Evolutionary conservation across 306 rosid species (phyloP), one percentile per base, ranked within the genome.

Genomic region (Purshia tridentata): DNA sequence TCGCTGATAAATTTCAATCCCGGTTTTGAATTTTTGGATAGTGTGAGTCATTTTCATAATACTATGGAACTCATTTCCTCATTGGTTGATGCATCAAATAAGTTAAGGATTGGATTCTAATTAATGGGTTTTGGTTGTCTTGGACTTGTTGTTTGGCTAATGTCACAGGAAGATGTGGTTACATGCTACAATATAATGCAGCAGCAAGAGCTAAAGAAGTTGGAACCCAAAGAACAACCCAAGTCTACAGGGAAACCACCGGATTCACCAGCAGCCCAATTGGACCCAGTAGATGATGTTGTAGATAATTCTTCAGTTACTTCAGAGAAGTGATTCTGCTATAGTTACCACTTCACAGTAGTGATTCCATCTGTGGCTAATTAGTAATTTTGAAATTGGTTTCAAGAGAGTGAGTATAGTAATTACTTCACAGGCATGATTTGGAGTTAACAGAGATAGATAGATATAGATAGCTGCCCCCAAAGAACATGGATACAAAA

Each of bases 241-340:
- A 29, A 29, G 35, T 29, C 35, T 29, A 29, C 35, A 1, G 35
- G 2, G 2, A 29, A 29, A 29, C 35, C 87, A 11, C 81, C 83
- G 0, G 74, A 76, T 55, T 73, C 71, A 16, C 78, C 86, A 3
- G 2, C 35, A 29, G 2, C 35, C 73, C 80, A 0, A 65, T 78
- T 80, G 40, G 75, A 35, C 55, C 59, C 81, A 39, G 78, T 73
- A 55, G 77, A 76, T 72, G 63, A 29, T 29, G 35, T 62, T 69
- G 8, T 64, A 41, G 87, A 76, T 48, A 74, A 29, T 70, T 69
- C 86, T 54, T 76, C 77, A 69, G 77, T 85, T 59, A 29, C 35
- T 29, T 29, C 35, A 29, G 35, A 29, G 35, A 29, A 29, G 35
- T 29, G 35, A 29, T 29, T 29, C 35, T 29, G 35, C 35, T 29